Conservation (phyloP, 208 protist species). For the Leishmania arabica region DNA sequence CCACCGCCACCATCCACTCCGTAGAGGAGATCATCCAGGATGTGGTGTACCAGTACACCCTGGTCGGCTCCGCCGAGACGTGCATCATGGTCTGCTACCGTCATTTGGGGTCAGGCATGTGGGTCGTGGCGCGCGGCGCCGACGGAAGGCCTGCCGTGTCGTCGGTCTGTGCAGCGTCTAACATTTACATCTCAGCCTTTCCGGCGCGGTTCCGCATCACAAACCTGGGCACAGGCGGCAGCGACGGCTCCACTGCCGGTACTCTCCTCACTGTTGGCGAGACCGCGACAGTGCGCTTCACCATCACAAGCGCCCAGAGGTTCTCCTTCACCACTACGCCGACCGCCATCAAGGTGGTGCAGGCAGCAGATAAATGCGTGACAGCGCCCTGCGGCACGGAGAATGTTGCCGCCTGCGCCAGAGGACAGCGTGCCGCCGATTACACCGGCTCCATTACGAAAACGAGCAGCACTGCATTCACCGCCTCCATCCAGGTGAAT, state of each 20-base stretch:
- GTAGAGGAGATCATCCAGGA: constrained; percentile 43
- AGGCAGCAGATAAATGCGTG: constrained; percentile 53
- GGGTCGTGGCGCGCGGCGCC: constrained; percentile 45
- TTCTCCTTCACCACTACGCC: constrained; percentile 31
- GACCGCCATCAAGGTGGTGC: constrained; percentile 61
- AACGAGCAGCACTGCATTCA: constrained; percentile 21
- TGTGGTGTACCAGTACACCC: constrained; percentile 54
- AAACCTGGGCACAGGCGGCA: constrained; percentile 11
- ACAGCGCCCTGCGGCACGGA: constrained; percentile 44
- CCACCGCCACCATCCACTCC: constrained; percentile 38
- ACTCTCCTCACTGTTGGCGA: constrained; percentile 50
- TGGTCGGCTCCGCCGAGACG: constrained; percentile 56
- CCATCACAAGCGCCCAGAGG: constrained; percentile 28
- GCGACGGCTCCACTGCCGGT: constrained; percentile 1
- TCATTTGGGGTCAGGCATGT: constrained; percentile 35
- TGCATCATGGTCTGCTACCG: constrained; percentile 83
- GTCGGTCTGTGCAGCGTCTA: constrained; percentile 39
- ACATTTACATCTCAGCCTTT: constrained; percentile 72
- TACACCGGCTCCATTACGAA: constrained; percentile 46
- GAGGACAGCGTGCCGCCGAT: constrained; percentile 31
- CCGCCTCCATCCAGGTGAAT: constrained; percentile 29
- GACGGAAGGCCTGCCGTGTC: constrained; percentile 16
- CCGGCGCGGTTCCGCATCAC: constrained; percentile 56
- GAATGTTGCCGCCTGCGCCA: constrained; percentile 56
- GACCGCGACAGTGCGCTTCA: constrained; percentile 53